Evolutionary conservation across 2,329 filamentous ascomycete genomes (phyloP).

Genomic region (Neonectria faginata): DNA sequence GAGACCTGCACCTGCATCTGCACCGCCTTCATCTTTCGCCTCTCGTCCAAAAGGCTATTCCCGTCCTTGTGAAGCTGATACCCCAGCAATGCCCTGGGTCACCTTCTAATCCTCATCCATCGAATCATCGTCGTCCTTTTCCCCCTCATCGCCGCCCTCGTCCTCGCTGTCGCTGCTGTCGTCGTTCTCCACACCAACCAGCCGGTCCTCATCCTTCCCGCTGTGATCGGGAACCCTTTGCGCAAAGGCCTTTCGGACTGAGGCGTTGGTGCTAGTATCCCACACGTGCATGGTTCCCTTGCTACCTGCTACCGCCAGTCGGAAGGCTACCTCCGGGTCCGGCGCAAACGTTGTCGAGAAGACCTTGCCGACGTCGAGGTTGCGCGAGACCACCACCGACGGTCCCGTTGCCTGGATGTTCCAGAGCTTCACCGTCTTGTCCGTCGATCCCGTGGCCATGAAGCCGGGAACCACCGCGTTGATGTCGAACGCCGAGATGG

Average conservation of each 20-base stretch:
- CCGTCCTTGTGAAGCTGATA: conserved; percentile 10
- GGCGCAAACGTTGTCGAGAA: conserved; percentile 93
- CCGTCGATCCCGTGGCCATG: conserved; percentile 91
- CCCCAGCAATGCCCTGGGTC: conserved; percentile 18
- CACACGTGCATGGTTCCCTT: conserved; percentile 93
- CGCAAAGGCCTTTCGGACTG: conserved; percentile 87
- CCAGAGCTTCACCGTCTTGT: conserved; percentile 97
- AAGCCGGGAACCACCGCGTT: conserved; percentile 91
- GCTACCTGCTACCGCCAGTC: conserved; percentile 92
- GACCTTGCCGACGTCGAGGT: conserved; percentile 93
- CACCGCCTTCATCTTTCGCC: not conserved
- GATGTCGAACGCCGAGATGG: conserved; percentile 91
- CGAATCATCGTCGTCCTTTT: conserved; percentile 59
- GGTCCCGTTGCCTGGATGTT: conserved; percentile 85
- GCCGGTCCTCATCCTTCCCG: conserved; percentile 76
- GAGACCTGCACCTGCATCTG: conserved; percentile 13
- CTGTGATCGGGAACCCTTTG: conserved; percentile 68
- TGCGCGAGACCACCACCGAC: conserved; percentile 89
- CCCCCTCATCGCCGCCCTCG: conserved; percentile 64
- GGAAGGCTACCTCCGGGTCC: conserved; percentile 89
- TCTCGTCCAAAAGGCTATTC: conserved; percentile 7
- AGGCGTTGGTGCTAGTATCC: conserved; percentile 94
- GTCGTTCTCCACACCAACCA: conserved; percentile 78
- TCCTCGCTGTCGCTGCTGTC: conserved; percentile 76
- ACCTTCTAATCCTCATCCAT: conserved; percentile 67